Conservation (phyloP, 768 basidiomycete genomes). For the Amanita pallidorosea region DNA sequence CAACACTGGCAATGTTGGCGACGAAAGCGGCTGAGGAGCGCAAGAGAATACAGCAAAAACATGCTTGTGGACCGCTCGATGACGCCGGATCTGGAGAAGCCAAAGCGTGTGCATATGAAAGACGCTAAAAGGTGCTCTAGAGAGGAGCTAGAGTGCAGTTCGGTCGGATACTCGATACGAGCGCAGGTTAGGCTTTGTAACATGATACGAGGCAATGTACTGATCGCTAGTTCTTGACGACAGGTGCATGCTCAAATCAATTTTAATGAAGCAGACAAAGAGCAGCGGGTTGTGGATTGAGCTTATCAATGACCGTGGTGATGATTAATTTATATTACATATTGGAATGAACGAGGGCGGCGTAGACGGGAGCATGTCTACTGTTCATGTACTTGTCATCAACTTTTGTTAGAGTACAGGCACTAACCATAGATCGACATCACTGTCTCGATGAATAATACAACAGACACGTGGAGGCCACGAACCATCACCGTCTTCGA, state of each 20-base stretch:
- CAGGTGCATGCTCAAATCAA: neutral
- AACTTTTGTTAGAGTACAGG: constrained; percentile 5
- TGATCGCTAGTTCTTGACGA: neutral
- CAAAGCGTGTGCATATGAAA: constrained; percentile 4
- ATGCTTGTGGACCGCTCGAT: constrained; percentile 2
- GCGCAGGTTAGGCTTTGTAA: neutral
- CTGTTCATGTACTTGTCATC: neutral
- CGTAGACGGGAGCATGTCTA: neutral
- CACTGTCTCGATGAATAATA: constrained; percentile 2
- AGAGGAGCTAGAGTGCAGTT: neutral
- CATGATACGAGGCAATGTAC: neutral
- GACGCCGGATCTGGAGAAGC: constrained; percentile 2
- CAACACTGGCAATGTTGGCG: constrained; percentile 9
- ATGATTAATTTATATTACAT: constrained; percentile 3
- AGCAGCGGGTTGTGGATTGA: neutral
- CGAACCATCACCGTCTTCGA: constrained; percentile 37
- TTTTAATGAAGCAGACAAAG: neutral
- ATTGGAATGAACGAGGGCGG: neutral
- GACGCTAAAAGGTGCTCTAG: neutral
- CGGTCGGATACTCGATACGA: neutral
- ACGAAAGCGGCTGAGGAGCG: neutral
- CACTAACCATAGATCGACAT: no score
- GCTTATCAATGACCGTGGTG: neutral
- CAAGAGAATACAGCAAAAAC: neutral
- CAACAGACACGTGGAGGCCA: constrained; percentile 6